Evolutionary conservation across 306 rosid genomes (phyloP).

Genomic region (Castanea sativa): DNA sequence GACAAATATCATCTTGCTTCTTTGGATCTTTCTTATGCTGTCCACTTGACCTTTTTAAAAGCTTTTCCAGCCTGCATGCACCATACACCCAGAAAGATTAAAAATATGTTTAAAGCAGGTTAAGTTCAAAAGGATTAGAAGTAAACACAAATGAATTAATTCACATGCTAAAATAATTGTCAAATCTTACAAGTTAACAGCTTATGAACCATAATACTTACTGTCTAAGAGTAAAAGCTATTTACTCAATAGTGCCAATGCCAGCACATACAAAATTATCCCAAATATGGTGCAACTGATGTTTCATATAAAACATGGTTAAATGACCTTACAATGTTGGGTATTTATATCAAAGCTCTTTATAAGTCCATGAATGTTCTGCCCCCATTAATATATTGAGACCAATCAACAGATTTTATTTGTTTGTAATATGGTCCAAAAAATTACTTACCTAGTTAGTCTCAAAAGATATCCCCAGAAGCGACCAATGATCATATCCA

Average conservation of each 20-base stretch:
- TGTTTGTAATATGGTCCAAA: conserved; percentile 1
- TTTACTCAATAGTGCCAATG: neutral
- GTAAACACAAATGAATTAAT: neutral
- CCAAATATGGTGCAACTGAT: neutral
- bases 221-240: neutral
- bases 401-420: conserved; percentile 1
- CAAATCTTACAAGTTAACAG: neutral
- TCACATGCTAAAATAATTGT: neutral
- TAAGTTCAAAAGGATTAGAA: neutral
- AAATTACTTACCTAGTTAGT: conserved; percentile 50
- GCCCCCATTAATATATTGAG: neutral
- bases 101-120: neutral
- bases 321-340: neutral
- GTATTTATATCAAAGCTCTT: neutral
- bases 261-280: neutral
- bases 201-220: neutral
- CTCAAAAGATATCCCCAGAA: conserved; percentile 72
- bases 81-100: conserved; percentile 5
- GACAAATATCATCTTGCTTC: conserved; percentile 42
- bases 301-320: neutral
- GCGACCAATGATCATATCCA: conserved; percentile 80
- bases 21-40: conserved; percentile 41
- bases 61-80: conserved; percentile 64
- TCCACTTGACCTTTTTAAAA: conserved; percentile 52
- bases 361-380: neutral